These are phyloP conservation scores for Centaurea solstitialis DNA, from an alignment of 129 eudicot genomes.

Conservation along the genomic window DNA sequence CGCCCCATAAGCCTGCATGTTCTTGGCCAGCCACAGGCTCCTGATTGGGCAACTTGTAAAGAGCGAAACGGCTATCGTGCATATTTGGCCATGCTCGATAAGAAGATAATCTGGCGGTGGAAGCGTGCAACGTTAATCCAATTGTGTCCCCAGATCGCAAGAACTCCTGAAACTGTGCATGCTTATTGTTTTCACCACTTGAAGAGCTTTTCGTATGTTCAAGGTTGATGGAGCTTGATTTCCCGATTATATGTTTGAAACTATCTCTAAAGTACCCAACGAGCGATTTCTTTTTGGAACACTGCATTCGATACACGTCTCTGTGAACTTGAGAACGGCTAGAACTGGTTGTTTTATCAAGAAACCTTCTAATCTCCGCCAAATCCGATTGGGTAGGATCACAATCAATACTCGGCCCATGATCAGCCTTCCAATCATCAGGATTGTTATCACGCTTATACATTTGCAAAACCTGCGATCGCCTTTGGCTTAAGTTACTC, in stretches of 20 bases:
- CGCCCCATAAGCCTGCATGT: conserved; percentile 86
- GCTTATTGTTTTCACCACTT: conserved; percentile 50
- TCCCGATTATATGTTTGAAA: conserved; percentile 69
- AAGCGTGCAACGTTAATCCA: conserved; percentile 73
- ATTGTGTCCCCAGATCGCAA: conserved; percentile 68
- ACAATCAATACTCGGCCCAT: conserved; percentile 36
- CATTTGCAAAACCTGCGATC: conserved; percentile 58
- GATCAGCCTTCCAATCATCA: conserved; percentile 30
- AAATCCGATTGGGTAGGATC: conserved; percentile 60
- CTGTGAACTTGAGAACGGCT: conserved; percentile 37
- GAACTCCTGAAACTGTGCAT: conserved; percentile 77
- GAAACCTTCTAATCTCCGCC: conserved; percentile 57
- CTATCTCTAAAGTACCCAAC: conserved; percentile 60
- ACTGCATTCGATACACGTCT: conserved; percentile 35
- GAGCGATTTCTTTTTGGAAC: conserved; percentile 63
- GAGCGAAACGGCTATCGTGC: conserved; percentile 77
- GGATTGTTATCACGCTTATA: conserved; percentile 37
- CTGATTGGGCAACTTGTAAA: conserved; percentile 74
- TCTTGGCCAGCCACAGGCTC: conserved; percentile 53
- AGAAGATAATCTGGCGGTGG: conserved; percentile 67
- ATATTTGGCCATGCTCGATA: conserved; percentile 91
- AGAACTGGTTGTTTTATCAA: conserved; percentile 42
- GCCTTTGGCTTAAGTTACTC: conserved; percentile 49
- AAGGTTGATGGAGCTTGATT: conserved; percentile 50
- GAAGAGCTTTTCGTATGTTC: conserved; percentile 44